Evolutionary conservation across 208 protist species (phyloP), one percentile per base, ranked within the genome.

Genomic region (Trypanosomatidae sp.): DNA sequence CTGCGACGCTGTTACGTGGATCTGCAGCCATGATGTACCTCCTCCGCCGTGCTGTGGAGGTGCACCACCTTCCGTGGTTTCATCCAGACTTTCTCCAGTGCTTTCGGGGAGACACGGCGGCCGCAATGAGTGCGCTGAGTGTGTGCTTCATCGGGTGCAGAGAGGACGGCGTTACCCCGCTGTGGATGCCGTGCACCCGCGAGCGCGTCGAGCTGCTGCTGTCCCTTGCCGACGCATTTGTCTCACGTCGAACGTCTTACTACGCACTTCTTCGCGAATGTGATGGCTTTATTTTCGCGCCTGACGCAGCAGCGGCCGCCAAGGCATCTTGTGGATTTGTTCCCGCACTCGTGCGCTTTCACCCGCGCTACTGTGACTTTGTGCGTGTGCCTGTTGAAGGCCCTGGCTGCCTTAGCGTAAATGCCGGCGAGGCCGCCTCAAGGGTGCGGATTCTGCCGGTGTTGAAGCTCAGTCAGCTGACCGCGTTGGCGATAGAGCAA

Each of bases 11-110:
- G 39, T 43, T 96, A 15, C 87, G 91, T 30, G 91, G 91, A 19
- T 96, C 91, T 3, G 87, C 83, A 8, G 91, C 91, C 0, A 96
- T 96, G 91, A 88, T 90, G 56, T 78, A 83, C 62, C 69, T 96
- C 43, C 79, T 96, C 39, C 75, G 80, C 28, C 71, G 79, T 3
- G 89, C 86, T 1, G 91, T 94, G 39, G 89, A 94, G 55, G 68
- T 77, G 65, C 69, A 91, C 53, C 43, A 68, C 41, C 22, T 93
- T 17, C 74, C 81, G 36, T 96, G 91, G 91, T 91, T 92, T 74
- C 74, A 87, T 56, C 76, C 84, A 8, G 22, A 59, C 15, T 92
- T 79, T 62, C 74, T 96, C 12, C 17, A 55, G 1, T 64, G 56
- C 30, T 92, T 91, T 52, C n/a, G 44, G 52, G 64, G 71, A 1